These are phyloP conservation scores for Phialemonium atrogriseum DNA, from an alignment of 2,329 filamentous ascomycete genomes.

Conservation along the genomic window DNA sequence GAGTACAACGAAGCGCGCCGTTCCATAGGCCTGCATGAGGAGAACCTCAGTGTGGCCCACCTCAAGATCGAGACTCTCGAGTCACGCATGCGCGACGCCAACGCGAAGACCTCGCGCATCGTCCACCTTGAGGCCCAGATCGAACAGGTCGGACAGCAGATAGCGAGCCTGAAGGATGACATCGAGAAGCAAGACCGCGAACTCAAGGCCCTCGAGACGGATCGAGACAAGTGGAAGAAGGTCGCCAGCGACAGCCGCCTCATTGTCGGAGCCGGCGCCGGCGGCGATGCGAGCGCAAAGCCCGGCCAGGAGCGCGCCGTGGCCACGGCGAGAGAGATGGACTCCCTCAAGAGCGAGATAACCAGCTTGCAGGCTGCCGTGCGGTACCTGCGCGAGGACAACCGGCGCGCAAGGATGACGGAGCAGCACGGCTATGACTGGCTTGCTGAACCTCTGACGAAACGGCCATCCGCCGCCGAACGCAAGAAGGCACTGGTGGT, in stretches of 20 bases:
- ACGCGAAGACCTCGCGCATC: slow-evolving; percentile 65
- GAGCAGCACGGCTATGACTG: slow-evolving; percentile 52
- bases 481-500: slow-evolving; percentile 43
- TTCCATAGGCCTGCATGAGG: slow-evolving; percentile 64
- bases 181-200: slow-evolving; percentile 61
- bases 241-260: slow-evolving; percentile 53
- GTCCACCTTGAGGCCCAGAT: slow-evolving; percentile 55
- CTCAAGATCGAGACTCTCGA: slow-evolving; percentile 92
- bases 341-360: slow-evolving; percentile 62
- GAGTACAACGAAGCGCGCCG: slow-evolving; percentile 72
- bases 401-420: slow-evolving; percentile 48
- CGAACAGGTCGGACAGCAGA: slow-evolving; percentile 40
- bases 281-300: slow-evolving; percentile 35
- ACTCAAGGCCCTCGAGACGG: slow-evolving; percentile 54
- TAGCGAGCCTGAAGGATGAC: slow-evolving; percentile 49
- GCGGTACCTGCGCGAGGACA: slow-evolving; percentile 60
- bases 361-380: slow-evolving; percentile 55
- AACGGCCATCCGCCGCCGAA: slow-evolving; percentile 29
- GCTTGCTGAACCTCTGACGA: slow-evolving; percentile 53
- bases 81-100: slow-evolving; percentile 75
- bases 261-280: slow-evolving; percentile 40
- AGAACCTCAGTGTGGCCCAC: slow-evolving; percentile 76
- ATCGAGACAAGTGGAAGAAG: slow-evolving; percentile 65
- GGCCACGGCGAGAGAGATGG: slow-evolving; percentile 64
- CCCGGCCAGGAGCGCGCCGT: slow-evolving; percentile 59